Conservation (phyloP, 179 eudicot genomes). For the Gypsophila paniculata region DNA sequence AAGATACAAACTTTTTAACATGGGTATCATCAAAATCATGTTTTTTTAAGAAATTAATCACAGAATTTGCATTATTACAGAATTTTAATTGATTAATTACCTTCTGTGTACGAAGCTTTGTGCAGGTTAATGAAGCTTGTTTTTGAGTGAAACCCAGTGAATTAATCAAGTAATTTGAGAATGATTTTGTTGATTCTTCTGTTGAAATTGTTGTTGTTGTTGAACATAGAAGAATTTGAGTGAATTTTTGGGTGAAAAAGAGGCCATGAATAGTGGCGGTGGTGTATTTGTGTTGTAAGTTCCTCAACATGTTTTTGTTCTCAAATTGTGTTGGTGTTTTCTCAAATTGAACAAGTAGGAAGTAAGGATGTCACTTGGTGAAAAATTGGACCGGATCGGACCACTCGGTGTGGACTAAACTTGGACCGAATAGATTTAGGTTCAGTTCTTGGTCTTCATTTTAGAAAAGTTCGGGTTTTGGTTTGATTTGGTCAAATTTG, state of each 20-base stretch:
- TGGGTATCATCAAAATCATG: conserved; percentile 20
- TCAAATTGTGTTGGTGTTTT: background rate
- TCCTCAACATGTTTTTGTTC: too few relatives aligned
- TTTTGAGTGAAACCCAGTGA: conserved; percentile 26
- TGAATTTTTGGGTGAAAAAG: background rate
- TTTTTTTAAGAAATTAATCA: conserved; percentile 20
- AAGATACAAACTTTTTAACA: background rate
- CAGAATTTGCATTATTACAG: conserved; percentile 15
- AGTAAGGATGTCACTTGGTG: too few relatives aligned
- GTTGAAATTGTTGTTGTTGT: background rate
- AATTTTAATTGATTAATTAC: conserved; percentile 18
- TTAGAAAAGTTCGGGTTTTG: too few relatives aligned
- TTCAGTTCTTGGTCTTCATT: too few relatives aligned
- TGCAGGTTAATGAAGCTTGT: conserved; percentile 19
- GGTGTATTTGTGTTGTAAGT: background rate
- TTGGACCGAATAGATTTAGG: too few relatives aligned
- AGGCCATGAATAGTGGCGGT: background rate
- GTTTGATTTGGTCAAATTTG: too few relatives aligned
- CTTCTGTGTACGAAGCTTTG: background rate
- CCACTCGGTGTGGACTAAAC: too few relatives aligned
- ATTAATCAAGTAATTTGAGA: conserved; percentile 20
- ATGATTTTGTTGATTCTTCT: background rate
- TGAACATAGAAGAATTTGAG: background rate
- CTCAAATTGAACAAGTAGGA: background rate
- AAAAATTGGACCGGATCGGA: too few relatives aligned